Percentiles rank a stretch among this genome's conserved stretches.
phyloP scores from a whole-genome alignment of 345 rosid genomes.

The Euphorbia tirucalli region DNA sequence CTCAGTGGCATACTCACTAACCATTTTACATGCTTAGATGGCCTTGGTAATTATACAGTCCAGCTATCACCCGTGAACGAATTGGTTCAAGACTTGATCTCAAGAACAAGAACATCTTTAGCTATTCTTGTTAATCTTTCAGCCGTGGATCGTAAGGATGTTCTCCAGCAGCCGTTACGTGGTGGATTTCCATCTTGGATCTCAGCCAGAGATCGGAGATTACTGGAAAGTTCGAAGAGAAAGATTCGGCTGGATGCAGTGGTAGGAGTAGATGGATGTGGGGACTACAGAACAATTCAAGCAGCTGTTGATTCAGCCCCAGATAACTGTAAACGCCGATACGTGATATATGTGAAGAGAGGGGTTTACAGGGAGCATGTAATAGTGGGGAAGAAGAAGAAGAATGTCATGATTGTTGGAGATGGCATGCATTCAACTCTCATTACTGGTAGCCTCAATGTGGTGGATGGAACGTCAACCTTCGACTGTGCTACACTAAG shows the following conservation, averaged over 20 bases:
- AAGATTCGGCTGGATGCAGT: constrained; percentile 4
- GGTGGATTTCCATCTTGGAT: constrained; percentile 7
- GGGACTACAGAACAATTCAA: constrained; percentile 12
- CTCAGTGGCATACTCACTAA: constrained; percentile 20
- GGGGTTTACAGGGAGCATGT: constrained; percentile 20
- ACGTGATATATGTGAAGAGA: constrained; percentile 7
- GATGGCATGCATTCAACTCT: constrained; percentile 21
- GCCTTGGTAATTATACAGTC: neutral
- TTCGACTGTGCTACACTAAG: constrained; percentile 22
- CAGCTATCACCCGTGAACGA: neutral
- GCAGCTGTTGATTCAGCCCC: constrained; percentile 16
- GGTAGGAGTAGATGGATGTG: constrained; percentile 18
- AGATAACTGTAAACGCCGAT: constrained; percentile 4
- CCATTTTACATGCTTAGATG: constrained; percentile 18
- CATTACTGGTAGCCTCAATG: constrained; percentile 20
- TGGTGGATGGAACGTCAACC: constrained; percentile 23
- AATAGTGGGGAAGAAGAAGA: constrained; percentile 21
- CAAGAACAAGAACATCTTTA: constrained; percentile 12
- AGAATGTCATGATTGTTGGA: constrained; percentile 21
- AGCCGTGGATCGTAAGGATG: neutral
- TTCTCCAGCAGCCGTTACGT: constrained; percentile 3
- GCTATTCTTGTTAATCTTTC: constrained; percentile 7
- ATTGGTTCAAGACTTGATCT: constrained; percentile 12
- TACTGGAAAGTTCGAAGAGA: neutral
- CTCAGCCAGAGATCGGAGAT: constrained; percentile 1